Percentiles rank a stretch among this genome's conserved stretches.
Conservation (phyloP, 371 early-diverging fungal species). For the Mucor plumbeus region DNA sequence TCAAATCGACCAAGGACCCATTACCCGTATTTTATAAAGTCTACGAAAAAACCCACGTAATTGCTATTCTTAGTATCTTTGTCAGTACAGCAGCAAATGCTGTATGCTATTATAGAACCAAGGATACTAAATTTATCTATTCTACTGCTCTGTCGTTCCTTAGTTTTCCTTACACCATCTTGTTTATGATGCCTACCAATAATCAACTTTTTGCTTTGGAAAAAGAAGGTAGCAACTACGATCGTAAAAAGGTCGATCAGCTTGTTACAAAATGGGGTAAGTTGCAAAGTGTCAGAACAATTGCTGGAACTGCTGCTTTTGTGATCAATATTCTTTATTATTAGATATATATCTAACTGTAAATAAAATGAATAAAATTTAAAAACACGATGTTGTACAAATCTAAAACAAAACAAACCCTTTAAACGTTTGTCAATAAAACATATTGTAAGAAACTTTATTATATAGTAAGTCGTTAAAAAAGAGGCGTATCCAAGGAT, state of each 20-base stretch:
- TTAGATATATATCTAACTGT: background rate
- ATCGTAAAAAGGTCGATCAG: slow-evolving; percentile 12
- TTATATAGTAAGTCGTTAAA: no score
- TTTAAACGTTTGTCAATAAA: no score
- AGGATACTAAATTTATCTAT: slow-evolving; percentile 11
- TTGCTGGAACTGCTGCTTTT: slow-evolving; percentile 24
- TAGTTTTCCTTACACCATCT: slow-evolving; percentile 16
- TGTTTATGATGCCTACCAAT: slow-evolving; percentile 27
- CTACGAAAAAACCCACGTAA: slow-evolving; percentile 1
- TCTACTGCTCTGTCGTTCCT: slow-evolving; percentile 12
- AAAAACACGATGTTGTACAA: no score
- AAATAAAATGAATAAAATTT: background rate
- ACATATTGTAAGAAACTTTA: no score
- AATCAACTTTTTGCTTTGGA: slow-evolving; percentile 30
- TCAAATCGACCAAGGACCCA: slow-evolving; percentile 24
- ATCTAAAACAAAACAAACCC: no score
- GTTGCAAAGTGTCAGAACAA: slow-evolving; percentile 21
- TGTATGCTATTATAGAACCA: slow-evolving; percentile 20
- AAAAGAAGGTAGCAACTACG: slow-evolving; percentile 12
- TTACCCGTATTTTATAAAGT: slow-evolving; percentile 19
- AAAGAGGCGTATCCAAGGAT: no score
- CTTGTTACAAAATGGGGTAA: slow-evolving; percentile 20
- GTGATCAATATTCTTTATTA: slow-evolving; percentile 18
- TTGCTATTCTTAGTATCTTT: slow-evolving; percentile 18
- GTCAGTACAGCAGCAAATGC: slow-evolving; percentile 13